Percentiles rank a stretch among this genome's conserved stretches.
These are phyloP conservation scores for Raddia distichophylla DNA, from an alignment of 176 grass and related monocot species.

Conservation along the genomic window DNA sequence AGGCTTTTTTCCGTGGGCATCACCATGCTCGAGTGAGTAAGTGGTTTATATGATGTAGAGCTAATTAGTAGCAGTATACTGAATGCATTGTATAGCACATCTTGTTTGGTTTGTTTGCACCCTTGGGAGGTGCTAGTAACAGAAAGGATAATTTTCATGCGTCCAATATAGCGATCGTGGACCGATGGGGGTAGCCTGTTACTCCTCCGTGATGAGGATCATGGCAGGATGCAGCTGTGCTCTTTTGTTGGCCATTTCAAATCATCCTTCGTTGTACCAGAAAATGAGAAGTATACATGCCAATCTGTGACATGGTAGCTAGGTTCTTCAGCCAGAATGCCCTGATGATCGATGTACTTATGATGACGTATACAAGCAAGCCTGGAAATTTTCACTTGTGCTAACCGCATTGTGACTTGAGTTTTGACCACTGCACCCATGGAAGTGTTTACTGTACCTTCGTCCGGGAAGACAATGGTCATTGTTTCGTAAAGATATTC, in stretches of 20 bases:
- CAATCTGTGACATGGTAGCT: conserved; percentile 6
- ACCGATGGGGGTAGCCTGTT: conserved; percentile 25
- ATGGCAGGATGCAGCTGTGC: background rate
- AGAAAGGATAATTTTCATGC: conserved; percentile 33
- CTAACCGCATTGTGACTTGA: background rate
- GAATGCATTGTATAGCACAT: conserved; percentile 45
- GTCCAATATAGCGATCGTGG: background rate
- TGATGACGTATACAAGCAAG: background rate
- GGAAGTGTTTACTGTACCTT: background rate
- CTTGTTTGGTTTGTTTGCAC: conserved; percentile 35
- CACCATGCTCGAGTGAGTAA: conserved; percentile 36
- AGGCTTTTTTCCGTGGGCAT: conserved; percentile 5
- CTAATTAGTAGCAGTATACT: conserved; percentile 27
- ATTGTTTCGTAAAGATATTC: background rate
- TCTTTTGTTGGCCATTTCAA: conserved; percentile 25
- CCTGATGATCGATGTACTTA: background rate
- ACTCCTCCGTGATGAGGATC: conserved; percentile 10
- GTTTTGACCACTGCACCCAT: background rate
- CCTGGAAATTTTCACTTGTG: background rate
- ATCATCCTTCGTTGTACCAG: background rate
- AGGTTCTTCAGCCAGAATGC: background rate
- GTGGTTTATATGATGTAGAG: conserved; percentile 17
- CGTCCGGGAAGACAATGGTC: background rate
- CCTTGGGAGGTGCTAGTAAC: conserved; percentile 37
- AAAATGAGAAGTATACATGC: background rate